A percentile compares a stretch with the other conserved stretches of the same genome.
These are phyloP conservation scores for Wilcoxina mikolae DNA, from an alignment of 495 filamentous ascomycete genomes.

Conservation along the genomic window DNA sequence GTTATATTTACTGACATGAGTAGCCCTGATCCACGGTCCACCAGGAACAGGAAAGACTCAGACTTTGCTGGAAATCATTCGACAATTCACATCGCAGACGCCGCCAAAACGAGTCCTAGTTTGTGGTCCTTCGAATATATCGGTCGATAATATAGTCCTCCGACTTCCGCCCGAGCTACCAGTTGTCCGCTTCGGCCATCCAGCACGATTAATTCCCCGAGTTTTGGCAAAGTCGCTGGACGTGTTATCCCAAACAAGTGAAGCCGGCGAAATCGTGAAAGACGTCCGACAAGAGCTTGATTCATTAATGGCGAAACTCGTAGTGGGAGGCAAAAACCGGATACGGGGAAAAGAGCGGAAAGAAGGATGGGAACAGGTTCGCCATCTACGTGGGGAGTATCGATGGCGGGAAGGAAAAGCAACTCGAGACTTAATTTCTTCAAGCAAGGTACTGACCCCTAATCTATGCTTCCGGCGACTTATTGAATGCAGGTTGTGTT, in stretches of 20 bases:
- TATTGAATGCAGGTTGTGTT: constrained; percentile 48
- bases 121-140: constrained; percentile 91
- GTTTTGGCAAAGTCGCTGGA: constrained; percentile 84
- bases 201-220: constrained; percentile 75
- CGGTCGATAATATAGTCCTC: constrained; percentile 98
- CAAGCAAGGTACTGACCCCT: constrained; percentile 40
- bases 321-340: constrained; percentile 42
- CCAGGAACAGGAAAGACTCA: constrained; percentile 97
- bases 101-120: constrained; percentile 58
- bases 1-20: neutral
- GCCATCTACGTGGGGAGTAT: constrained; percentile 75
- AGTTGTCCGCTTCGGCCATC: constrained; percentile 81
- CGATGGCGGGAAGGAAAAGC: constrained; percentile 70
- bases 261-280: constrained; percentile 76
- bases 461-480: neutral
- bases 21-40: constrained; percentile 82
- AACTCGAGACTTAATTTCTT: constrained; percentile 54
- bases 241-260: constrained; percentile 78
- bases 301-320: constrained; percentile 75
- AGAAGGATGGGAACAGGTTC: constrained; percentile 72
- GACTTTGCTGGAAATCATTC: constrained; percentile 85
- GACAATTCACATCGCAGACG: constrained; percentile 45
- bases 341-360: constrained; percentile 58
- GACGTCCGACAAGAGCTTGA: constrained; percentile 91
- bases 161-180: constrained; percentile 69